These are phyloP conservation scores for Lachancea sp. DNA, from an alignment of 805 yeast species.

Conservation along the genomic window DNA sequence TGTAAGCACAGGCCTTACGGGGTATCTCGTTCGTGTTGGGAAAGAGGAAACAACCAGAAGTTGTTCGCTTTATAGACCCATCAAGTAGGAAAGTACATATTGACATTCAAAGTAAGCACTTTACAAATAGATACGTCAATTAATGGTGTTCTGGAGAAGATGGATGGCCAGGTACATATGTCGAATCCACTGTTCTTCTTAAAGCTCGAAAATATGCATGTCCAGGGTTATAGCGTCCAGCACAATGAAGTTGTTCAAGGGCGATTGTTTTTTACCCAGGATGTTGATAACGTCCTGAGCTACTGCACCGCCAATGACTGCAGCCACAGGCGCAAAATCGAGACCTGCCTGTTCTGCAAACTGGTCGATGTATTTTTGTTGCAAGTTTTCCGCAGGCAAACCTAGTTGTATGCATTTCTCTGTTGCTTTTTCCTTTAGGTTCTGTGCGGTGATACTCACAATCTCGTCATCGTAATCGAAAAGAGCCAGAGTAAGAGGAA, in stretches of 20 bases:
- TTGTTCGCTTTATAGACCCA: slow-evolving; percentile 5
- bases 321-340: slow-evolving; percentile 77
- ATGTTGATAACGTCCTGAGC: slow-evolving; percentile 88
- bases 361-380: slow-evolving; percentile 33
- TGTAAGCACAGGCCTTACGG: slow-evolving; percentile 1
- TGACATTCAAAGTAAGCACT: slow-evolving; percentile 4
- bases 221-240: slow-evolving; percentile 66
- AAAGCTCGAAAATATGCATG: slow-evolving; percentile 64
- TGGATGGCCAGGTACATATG: too few species aligned
- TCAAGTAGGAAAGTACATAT: slow-evolving; percentile 7
- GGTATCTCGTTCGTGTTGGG: slow-evolving; percentile 1
- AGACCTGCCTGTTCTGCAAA: slow-evolving; percentile 45
- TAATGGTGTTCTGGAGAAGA: neutral
- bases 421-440: slow-evolving; percentile 29
- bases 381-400: slow-evolving; percentile 42
- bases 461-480: slow-evolving; percentile 38
- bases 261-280: slow-evolving; percentile 66
- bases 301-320: slow-evolving; percentile 82
- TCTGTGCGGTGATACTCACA: slow-evolving; percentile 18
- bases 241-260: slow-evolving; percentile 73
- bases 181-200: neutral
- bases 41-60: neutral
- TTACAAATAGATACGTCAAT: neutral
- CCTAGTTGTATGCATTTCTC: slow-evolving; percentile 36
- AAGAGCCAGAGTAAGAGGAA: slow-evolving; percentile 54